A percentile compares a stretch with the other conserved stretches of the same genome.
Evolutionary conservation across 225 moss, liverwort and hornwort species (phyloP).

Genomic region (Lunularia cruciata): DNA sequence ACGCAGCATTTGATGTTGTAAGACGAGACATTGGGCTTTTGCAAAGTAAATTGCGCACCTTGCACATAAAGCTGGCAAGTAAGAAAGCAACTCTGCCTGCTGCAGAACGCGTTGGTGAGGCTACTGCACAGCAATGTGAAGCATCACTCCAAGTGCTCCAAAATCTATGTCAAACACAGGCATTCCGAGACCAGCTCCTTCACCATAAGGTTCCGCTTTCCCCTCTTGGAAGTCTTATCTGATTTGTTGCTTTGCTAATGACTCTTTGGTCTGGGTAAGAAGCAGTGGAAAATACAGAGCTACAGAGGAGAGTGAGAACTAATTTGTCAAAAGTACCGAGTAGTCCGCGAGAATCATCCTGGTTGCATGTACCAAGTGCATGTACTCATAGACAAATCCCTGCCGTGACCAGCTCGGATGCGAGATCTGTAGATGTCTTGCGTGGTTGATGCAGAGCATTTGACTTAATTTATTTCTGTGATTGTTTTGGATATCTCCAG

Average conservation of each 20-base stretch:
- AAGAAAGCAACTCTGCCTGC: constrained; percentile 90
- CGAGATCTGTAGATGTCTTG: no score
- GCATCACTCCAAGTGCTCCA: constrained; percentile 98
- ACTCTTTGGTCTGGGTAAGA: no score
- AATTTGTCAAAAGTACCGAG: no score
- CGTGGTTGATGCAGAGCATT: no score
- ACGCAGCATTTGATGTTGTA: constrained; percentile 98
- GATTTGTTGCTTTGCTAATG: background rate
- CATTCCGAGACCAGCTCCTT: constrained; percentile 90
- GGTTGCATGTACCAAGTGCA: no score
- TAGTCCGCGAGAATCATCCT: no score
- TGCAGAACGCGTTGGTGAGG: constrained; percentile 93
- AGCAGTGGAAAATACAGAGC: no score
- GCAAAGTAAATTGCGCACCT: constrained; percentile 90
- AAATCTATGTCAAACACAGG: constrained; percentile 84
- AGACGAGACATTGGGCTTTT: constrained; percentile 96
- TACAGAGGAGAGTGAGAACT: no score
- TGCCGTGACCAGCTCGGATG: no score
- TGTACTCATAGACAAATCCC: no score
- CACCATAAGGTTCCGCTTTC: constrained; percentile 63
- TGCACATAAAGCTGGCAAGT: constrained; percentile 76
- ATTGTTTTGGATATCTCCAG: constrained; percentile 43
- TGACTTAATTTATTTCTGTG: no score
- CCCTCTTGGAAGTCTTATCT: background rate
- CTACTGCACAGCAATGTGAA: constrained; percentile 97